Evolutionary conservation across 1,284 basidiomycete species (phyloP), one percentile per base, ranked within the genome.

Genomic region (Naganishia liquefaciens): DNA sequence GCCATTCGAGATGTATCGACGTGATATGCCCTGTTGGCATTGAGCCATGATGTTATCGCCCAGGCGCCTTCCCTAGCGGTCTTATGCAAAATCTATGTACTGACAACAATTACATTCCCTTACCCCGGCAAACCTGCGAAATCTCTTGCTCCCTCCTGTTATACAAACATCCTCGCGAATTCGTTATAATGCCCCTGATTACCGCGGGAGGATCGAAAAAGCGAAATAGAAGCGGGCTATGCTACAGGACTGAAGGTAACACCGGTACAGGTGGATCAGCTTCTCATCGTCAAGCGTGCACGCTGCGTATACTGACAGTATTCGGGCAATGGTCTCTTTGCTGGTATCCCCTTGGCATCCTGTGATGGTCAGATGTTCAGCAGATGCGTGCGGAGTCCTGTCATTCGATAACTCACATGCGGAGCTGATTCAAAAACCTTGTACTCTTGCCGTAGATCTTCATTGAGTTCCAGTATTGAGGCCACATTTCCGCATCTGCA

Each of bases 401-500:
- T 9, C 3, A 15, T 70, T 71, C 23, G 17, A 10, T 5, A 19
- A 71, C 71, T 69, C 69, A 74, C 73, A 72, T 54, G 77, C 65
- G 76, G 74, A 50, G 73, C 73, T 53, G 75, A 71, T 46, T 74
- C 75, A 62, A 77, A 76, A 61, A 94, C 91, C 76, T 93, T 93
- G 80, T 95, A 96, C 75, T 91, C 89, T 76, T 94, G 91, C 30
- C 86, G 85, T 42, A 96, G 84, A 72, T 93, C 84, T 72, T 96
- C 94, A 76, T 96, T 91, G 47, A 97, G 82, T 74, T 94, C 89
- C 23, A 96, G 82, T 71, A 97, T 93, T 23, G 90, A 92, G 37
- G 93, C 93, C 40, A 95, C 90, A 76, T 96, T 96, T 19, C 93
- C 93, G 74, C 93, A 95, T 70, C 91, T 92, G 72, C 25, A 50